Evolutionary conservation across 2,329 filamentous ascomycete genomes (phyloP).

Genomic region (Cladosporium velox): DNA sequence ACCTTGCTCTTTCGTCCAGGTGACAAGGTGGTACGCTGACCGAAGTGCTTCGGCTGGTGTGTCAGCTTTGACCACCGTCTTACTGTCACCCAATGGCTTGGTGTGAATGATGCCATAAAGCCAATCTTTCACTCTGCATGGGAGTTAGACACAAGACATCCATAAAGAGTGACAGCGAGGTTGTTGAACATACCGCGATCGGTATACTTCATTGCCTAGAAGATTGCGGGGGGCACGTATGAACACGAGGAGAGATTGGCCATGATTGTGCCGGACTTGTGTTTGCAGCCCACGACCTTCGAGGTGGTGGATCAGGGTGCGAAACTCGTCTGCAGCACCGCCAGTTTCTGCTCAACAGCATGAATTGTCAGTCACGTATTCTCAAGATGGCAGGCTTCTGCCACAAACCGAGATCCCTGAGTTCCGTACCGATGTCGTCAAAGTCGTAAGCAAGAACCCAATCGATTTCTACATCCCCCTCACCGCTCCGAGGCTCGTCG

Average conservation of each 20-base stretch:
- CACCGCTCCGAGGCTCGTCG: conserved; percentile 15
- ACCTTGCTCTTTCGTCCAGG: conserved; percentile 16
- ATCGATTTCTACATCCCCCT: conserved; percentile 19
- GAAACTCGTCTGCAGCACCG: conserved; percentile 14
- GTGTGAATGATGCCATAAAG: conserved; percentile 16
- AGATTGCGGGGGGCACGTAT: conserved; percentile 18
- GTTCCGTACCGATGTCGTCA: conserved; percentile 17
- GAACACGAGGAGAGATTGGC: conserved; percentile 17
- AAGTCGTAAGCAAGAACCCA: conserved; percentile 20
- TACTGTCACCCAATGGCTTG: conserved; percentile 16
- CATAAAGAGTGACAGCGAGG: not conserved
- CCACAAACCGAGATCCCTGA: conserved; percentile 15
- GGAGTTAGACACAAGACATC: not conserved
- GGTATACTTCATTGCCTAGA: conserved; percentile 13
- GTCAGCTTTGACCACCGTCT: conserved; percentile 17
- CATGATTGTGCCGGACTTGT: conserved; percentile 16
- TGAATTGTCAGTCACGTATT: not conserved
- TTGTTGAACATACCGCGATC: not conserved
- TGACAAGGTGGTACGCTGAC: conserved; percentile 17
- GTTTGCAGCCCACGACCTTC: conserved; percentile 16
- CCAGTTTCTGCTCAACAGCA: not conserved
- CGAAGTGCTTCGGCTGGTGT: conserved; percentile 17
- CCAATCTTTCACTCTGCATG: conserved; percentile 16
- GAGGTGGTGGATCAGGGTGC: conserved; percentile 12
- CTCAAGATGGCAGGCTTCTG: conserved; percentile 3